Percentiles rank a stretch among this genome's conserved stretches.
phyloP scores from a whole-genome alignment of 805 yeast genomes.

The Candida silvatica region DNA sequence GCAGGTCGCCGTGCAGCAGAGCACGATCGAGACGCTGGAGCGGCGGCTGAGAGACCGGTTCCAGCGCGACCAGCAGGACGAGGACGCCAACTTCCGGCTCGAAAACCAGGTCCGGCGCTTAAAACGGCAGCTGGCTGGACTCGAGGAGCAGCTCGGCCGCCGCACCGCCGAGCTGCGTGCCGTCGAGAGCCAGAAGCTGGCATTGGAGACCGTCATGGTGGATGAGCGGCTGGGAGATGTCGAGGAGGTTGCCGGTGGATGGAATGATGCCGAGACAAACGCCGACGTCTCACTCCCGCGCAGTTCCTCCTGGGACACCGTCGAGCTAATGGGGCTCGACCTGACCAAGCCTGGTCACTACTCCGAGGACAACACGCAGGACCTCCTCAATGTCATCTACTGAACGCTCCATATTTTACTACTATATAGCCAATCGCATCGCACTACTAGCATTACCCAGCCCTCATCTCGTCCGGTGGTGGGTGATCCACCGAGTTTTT shows the following conservation, averaged over 20 bases:
- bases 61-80: not conserved
- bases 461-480: too few species aligned
- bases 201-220: too few species aligned
- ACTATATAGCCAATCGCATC: too few species aligned
- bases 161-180: not conserved
- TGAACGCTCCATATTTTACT: too few species aligned
- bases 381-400: too few species aligned
- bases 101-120: not conserved
- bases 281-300: too few species aligned
- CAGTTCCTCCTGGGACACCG: too few species aligned
- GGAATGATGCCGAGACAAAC: too few species aligned
- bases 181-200: not conserved
- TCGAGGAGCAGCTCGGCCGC: not conserved
- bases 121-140: not conserved
- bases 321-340: not conserved
- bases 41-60: not conserved
- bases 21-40: not conserved
- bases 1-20: not conserved
- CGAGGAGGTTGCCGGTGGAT: not conserved
- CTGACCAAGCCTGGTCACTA: constrained; percentile 2
- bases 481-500: too few species aligned
- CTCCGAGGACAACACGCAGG: constrained; percentile 4
- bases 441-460: too few species aligned
- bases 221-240: not conserved
- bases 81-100: not conserved